Percentiles rank a stretch among this genome's conserved stretches.
Conservation (phyloP, 2,329 filamentous ascomycete species). For the Monilinia laxa region DNA sequence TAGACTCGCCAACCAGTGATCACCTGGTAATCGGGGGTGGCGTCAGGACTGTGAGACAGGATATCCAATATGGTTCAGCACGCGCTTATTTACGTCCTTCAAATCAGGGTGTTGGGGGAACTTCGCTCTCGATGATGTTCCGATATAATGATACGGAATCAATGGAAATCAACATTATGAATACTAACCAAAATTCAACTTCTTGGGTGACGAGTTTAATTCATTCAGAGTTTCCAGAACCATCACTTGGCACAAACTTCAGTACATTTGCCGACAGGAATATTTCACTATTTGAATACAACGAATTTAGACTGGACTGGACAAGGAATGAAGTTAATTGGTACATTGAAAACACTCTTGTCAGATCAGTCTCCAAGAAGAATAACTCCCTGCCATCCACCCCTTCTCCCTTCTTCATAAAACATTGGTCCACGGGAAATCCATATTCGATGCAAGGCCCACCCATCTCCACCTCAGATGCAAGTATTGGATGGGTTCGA, state of each 20-base stretch:
- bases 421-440: slow-evolving; percentile 51
- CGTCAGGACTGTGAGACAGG: slow-evolving; percentile 45
- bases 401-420: slow-evolving; percentile 46
- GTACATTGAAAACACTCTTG: slow-evolving; percentile 44
- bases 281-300: slow-evolving; percentile 39
- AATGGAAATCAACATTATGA: slow-evolving; percentile 48
- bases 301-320: slow-evolving; percentile 51
- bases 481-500: slow-evolving; percentile 48
- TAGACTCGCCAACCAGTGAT: slow-evolving; percentile 21
- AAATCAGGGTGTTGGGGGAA: slow-evolving; percentile 41
- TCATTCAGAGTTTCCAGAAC: slow-evolving; percentile 43
- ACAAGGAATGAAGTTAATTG: slow-evolving; percentile 45
- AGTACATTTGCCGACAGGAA: slow-evolving; percentile 20
- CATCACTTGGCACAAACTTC: slow-evolving; percentile 39
- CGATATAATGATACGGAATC: slow-evolving; percentile 47
- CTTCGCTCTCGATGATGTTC: slow-evolving; percentile 48
- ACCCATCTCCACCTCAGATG: slow-evolving; percentile 43
- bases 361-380: slow-evolving; percentile 39
- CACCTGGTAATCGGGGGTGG: slow-evolving; percentile 45
- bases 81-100: slow-evolving; percentile 46
- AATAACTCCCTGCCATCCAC: slow-evolving; percentile 43
- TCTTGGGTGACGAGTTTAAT: slow-evolving; percentile 45
- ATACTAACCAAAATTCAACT: slow-evolving; percentile 43
- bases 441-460: slow-evolving; percentile 47
- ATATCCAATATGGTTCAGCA: slow-evolving; percentile 51